A percentile compares a stretch with the other conserved stretches of the same genome.
These are phyloP conservation scores for Cordyceps fumosorosea DNA, from an alignment of 2,329 filamentous ascomycete genomes.

Conservation along the genomic window DNA sequence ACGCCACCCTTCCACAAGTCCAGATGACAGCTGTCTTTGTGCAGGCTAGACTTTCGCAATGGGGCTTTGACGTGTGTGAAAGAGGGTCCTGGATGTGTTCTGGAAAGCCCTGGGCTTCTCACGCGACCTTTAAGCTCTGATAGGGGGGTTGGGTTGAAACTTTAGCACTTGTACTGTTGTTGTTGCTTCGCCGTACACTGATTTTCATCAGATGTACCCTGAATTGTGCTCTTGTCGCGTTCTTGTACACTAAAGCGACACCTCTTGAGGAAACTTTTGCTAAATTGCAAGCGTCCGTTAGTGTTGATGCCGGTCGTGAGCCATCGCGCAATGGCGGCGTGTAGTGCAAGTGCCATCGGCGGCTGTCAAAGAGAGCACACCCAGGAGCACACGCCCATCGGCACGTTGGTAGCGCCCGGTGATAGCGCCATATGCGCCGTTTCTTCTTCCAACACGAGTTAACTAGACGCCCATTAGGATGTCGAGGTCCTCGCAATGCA, in stretches of 20 bases:
- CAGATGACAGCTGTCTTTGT: no score
- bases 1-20: no score
- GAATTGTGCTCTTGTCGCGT: not conserved
- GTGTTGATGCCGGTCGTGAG: not conserved
- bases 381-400: no score
- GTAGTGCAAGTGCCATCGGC: not conserved
- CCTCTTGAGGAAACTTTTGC: not conserved
- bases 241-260: not conserved
- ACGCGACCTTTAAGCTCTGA: not conserved
- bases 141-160: not conserved
- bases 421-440: not conserved
- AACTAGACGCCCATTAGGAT: not conserved
- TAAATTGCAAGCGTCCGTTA: not conserved
- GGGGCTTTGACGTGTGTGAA: no score
- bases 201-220: not conserved
- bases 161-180: not conserved
- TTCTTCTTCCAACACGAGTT: not conserved
- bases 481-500: not conserved
- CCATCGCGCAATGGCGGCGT: not conserved
- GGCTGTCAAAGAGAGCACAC: no score
- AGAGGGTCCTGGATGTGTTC: not conserved
- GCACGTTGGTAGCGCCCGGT: no score
- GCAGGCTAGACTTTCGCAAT: no score
- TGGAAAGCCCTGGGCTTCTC: not conserved
- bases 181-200: not conserved